A percentile compares a stretch with the other conserved stretches of the same genome.
Evolutionary conservation across 345 rosid species (phyloP).

Genomic region (Erodium maritimum): DNA sequence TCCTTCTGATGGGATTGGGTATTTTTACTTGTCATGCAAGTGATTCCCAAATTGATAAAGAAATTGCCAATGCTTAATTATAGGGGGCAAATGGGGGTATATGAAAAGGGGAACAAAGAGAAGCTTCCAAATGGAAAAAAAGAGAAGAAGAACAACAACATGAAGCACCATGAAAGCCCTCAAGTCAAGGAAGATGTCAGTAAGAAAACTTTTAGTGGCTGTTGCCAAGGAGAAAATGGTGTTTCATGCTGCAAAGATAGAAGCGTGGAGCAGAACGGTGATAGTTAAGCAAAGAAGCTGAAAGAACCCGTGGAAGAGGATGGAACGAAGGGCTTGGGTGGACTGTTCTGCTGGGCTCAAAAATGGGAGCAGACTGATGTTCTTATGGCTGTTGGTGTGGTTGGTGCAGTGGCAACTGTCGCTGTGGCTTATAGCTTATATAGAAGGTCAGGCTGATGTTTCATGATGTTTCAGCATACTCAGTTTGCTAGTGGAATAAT

Average conservation of each 20-base stretch:
- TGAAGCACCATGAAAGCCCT: no score
- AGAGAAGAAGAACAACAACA: conserved; percentile 15
- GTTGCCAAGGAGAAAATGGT: conserved; percentile 66
- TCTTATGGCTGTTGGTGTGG: conserved; percentile 44
- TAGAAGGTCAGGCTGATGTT: conserved; percentile 43
- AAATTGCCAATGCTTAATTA: conserved; percentile 8
- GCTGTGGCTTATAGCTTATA: conserved; percentile 58
- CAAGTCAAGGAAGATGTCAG: conserved; percentile 8
- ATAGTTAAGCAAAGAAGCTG: conserved; percentile 25
- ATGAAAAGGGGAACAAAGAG: no score
- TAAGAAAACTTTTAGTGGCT: conserved; percentile 28
- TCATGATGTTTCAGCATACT: conserved; percentile 6
- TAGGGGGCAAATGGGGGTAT: conserved; percentile 72
- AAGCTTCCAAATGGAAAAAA: conserved; percentile 31
- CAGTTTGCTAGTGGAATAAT: no score
- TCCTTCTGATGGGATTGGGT: neutral
- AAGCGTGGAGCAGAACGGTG: conserved; percentile 12
- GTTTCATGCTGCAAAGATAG: conserved; percentile 67
- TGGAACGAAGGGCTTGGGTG: no score
- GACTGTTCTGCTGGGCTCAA: conserved; percentile 30
- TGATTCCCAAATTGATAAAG: no score
- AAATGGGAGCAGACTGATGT: conserved; percentile 51
- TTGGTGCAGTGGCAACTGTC: conserved; percentile 59
- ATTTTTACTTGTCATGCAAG: neutral
- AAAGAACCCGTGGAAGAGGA: neutral